These are phyloP conservation scores for Sapria himalayana DNA, from an alignment of 345 rosid genomes.

Conservation along the genomic window DNA sequence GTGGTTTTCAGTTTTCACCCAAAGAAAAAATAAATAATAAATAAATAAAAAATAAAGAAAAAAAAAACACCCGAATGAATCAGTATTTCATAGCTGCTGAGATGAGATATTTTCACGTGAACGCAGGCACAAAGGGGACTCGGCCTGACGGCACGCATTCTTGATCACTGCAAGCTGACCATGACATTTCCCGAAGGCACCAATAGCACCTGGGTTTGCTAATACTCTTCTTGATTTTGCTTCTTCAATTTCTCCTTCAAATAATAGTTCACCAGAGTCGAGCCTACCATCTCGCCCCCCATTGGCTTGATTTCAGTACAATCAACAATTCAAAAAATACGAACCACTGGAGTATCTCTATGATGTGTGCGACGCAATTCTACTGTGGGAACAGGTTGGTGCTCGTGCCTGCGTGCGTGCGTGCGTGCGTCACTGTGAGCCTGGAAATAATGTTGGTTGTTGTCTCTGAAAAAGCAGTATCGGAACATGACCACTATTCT, in stretches of 20 bases:
- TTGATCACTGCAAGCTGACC: slow-evolving; percentile 58
- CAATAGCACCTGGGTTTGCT: slow-evolving; percentile 79
- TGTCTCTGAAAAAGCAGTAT: slow-evolving; percentile 35
- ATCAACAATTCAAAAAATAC: slow-evolving; percentile 58
- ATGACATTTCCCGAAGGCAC: slow-evolving; percentile 88
- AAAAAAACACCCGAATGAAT: not conserved
- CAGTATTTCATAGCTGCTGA: not conserved
- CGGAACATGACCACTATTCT: slow-evolving; percentile 93
- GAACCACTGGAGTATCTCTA: slow-evolving; percentile 83
- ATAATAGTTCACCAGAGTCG: too few relatives aligned
- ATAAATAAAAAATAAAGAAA: not conserved
- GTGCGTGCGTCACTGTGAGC: too few relatives aligned
- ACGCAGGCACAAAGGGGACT: slow-evolving; percentile 73
- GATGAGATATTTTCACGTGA: not conserved
- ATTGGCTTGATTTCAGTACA: slow-evolving; percentile 57
- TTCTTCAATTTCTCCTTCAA: too few relatives aligned
- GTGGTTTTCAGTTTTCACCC: too few relatives aligned
- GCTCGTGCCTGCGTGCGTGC: not conserved
- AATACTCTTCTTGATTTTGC: slow-evolving; percentile 6
- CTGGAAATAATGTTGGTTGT: slow-evolving; percentile 9
- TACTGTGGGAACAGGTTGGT: slow-evolving; percentile 93
- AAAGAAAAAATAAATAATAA: too few relatives aligned
- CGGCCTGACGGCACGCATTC: slow-evolving; percentile 52
- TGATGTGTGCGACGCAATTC: slow-evolving; percentile 71
- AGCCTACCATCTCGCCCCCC: too few relatives aligned